A percentile compares a stretch with the other conserved stretches of the same genome.
phyloP scores from a whole-genome alignment of 305 asterid genomes.

The Fraxinus nigra region DNA sequence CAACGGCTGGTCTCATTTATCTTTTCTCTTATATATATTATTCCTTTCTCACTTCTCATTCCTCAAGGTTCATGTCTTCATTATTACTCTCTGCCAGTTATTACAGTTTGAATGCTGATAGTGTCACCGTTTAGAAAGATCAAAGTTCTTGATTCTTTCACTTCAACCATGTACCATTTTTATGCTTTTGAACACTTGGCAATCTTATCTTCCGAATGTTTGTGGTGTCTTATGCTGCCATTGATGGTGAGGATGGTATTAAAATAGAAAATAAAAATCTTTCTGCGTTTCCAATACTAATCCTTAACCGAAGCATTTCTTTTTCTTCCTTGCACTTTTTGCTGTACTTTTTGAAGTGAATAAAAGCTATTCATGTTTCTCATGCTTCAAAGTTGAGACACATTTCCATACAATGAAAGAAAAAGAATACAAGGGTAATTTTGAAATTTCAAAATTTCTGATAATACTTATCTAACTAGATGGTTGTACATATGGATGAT shows the following conservation, averaged over 20 bases:
- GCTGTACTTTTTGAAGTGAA: not conserved
- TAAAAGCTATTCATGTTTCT: not conserved
- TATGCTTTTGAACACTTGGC: not conserved
- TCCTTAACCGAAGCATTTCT: not conserved
- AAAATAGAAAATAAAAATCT: not conserved
- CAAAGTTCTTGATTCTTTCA: not conserved
- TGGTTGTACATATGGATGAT: not conserved
- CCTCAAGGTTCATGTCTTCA: not conserved
- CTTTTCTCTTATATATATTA: not conserved
- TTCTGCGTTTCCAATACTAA: not conserved
- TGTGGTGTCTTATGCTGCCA: not conserved
- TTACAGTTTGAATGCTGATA: not conserved
- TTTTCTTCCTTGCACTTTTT: not conserved
- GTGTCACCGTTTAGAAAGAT: not conserved
- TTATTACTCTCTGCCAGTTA: not conserved
- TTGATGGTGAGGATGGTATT: not conserved
- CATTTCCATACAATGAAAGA: not conserved
- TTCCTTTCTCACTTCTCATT: not conserved
- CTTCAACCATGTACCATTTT: not conserved
- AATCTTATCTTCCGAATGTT: slow-evolving; percentile 1
- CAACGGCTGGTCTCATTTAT: not conserved
- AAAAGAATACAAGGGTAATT: not conserved
- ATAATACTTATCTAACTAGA: not conserved
- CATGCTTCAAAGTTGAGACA: not conserved
- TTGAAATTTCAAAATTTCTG: not conserved